A percentile compares a stretch with the other conserved stretches of the same genome.
Evolutionary conservation across 176 grass and related monocot genomes (phyloP).

Genomic region (Tuctoria greenei): DNA sequence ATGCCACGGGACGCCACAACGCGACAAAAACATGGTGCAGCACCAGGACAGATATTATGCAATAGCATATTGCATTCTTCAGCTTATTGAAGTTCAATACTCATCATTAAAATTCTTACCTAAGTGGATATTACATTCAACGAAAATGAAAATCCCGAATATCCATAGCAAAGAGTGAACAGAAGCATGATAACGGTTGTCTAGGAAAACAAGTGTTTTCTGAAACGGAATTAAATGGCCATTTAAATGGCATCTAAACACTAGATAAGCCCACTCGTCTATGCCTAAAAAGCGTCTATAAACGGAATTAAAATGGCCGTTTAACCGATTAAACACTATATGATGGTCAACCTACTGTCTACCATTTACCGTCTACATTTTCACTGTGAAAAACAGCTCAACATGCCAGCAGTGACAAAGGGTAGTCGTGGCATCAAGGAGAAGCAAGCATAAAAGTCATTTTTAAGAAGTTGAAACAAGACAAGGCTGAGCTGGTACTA

Average conservation of each 20-base stretch:
- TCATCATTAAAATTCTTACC: conserved; percentile 13
- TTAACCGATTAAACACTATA: too few species aligned
- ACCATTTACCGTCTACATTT: too few species aligned
- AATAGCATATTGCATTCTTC: not conserved
- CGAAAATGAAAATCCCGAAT: conserved; percentile 14
- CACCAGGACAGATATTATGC: conserved; percentile 10
- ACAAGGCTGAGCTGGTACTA: conserved; percentile 23
- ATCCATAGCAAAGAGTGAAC: conserved; percentile 4
- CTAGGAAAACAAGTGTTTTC: too few species aligned
- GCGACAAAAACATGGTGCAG: too few species aligned
- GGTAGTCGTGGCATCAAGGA: not conserved
- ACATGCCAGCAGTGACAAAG: not conserved
- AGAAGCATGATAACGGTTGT: not conserved
- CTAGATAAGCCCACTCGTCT: too few species aligned
- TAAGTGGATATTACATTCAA: not conserved
- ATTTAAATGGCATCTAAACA: too few species aligned
- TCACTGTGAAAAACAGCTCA: not conserved
- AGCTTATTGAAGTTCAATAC: not conserved
- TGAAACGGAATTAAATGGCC: too few species aligned
- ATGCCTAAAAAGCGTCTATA: too few species aligned
- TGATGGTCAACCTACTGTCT: too few species aligned
- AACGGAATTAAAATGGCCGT: too few species aligned
- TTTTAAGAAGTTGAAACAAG: conserved; percentile 2
- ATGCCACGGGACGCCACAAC: too few species aligned
- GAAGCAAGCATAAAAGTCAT: not conserved